Conservation (phyloP, 83 land plant species). For the Thuja plicata region DNA sequence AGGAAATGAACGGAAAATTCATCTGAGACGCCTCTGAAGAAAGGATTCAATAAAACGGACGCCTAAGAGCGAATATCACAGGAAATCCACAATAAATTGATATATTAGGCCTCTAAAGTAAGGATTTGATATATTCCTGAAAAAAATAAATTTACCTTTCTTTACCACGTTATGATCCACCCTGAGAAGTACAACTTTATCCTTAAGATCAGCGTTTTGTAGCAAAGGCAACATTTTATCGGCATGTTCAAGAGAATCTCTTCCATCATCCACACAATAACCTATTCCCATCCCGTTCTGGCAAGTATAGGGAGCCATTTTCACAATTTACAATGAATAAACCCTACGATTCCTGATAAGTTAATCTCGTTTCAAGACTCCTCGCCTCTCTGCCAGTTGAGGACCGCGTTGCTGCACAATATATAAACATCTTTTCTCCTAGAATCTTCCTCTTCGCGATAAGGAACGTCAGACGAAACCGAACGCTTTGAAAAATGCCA, state of each 20-base stretch:
- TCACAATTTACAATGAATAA: background rate
- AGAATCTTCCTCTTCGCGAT: background rate
- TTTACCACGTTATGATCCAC: conserved; percentile 64
- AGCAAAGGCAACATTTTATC: conserved; percentile 40
- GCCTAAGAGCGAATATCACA: too few relatives aligned
- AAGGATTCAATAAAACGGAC: background rate
- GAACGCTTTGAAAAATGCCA: background rate
- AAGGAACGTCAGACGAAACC: background rate
- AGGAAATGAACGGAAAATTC: too few relatives aligned
- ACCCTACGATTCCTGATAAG: background rate
- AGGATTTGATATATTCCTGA: background rate
- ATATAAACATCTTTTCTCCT: background rate
- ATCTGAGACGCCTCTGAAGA: too few relatives aligned
- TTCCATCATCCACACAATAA: conserved; percentile 54
- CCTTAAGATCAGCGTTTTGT: conserved; percentile 48
- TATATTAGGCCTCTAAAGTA: too few relatives aligned
- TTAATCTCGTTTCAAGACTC: background rate
- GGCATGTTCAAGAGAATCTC: conserved; percentile 13
- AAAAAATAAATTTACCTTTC: conserved; percentile 22
- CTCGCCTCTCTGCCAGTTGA: background rate
- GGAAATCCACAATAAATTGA: too few relatives aligned
- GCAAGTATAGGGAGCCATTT: conserved; percentile 36
- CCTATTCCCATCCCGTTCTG: conserved; percentile 42
- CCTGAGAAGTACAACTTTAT: conserved; percentile 52
- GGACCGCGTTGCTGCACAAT: background rate